A percentile compares a stretch with the other conserved stretches of the same genome.
These are phyloP conservation scores for Pseudopithomyces maydicus DNA, from an alignment of 2,329 filamentous ascomycete genomes.

Conservation along the genomic window DNA sequence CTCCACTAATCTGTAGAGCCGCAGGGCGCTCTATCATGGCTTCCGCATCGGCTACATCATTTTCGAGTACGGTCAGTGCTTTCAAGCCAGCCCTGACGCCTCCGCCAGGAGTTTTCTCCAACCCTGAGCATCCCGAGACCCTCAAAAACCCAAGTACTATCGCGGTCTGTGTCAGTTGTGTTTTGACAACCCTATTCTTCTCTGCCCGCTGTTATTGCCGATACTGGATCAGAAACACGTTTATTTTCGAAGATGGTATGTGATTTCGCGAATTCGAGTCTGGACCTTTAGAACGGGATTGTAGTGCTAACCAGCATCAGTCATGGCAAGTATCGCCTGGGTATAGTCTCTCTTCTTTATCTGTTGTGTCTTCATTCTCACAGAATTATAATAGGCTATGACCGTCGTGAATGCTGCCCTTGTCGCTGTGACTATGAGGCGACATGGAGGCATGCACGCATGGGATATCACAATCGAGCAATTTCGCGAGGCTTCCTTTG, in stretches of 20 bases:
- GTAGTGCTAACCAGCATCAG: neutral
- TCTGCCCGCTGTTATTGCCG: neutral
- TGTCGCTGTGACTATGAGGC: neutral
- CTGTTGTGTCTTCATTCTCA: neutral
- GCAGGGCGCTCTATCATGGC: neutral
- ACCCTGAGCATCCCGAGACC: constrained; percentile 13
- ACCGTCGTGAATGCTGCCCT: neutral
- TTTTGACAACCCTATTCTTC: constrained; percentile 12
- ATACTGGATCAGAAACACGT: neutral
- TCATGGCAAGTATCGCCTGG: neutral
- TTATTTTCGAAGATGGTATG: neutral
- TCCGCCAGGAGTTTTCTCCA: constrained; percentile 11
- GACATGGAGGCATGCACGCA: neutral
- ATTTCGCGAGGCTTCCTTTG: neutral
- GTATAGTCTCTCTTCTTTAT: neutral
- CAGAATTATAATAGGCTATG: neutral
- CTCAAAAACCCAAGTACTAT: constrained; percentile 7
- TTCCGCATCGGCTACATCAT: neutral
- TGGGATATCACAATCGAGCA: neutral
- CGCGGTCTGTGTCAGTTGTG: constrained; percentile 10
- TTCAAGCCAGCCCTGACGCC: constrained; percentile 16
- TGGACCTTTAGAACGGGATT: neutral
- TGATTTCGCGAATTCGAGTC: neutral
- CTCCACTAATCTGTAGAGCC: neutral
- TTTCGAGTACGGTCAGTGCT: constrained; percentile 1